Conservation (phyloP, 441 rosid species). For the Metrosideros polymorpha region DNA sequence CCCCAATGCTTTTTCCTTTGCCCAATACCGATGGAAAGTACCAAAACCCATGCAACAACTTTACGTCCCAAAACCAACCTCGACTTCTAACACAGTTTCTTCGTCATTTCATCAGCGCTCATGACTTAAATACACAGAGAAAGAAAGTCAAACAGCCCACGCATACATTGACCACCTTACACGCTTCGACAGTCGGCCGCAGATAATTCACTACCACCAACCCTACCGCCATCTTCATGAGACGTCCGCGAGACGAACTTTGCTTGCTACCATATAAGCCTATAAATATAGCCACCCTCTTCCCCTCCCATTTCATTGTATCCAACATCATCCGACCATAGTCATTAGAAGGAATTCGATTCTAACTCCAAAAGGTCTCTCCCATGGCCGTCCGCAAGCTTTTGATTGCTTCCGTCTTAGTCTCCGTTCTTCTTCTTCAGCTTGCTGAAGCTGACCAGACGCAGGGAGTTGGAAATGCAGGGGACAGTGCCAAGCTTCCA, state of each 20-base stretch:
- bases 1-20: background rate
- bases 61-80: background rate
- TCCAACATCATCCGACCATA: background rate
- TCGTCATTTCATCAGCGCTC: background rate
- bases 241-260: background rate
- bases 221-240: background rate
- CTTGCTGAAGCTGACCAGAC: background rate
- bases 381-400: background rate
- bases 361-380: background rate
- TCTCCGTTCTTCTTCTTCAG: background rate
- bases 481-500: background rate
- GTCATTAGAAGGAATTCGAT: background rate
- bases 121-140: background rate
- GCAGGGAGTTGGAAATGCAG: background rate
- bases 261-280: background rate
- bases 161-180: background rate
- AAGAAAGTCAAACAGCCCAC: background rate
- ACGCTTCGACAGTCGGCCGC: background rate
- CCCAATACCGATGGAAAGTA: background rate
- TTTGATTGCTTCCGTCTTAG: background rate
- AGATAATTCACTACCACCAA: background rate
- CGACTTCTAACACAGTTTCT: background rate
- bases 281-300: background rate
- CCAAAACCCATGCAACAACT: background rate
- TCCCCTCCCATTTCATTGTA: background rate